These are phyloP conservation scores for Nemania sp. DNA, from an alignment of 2,329 filamentous ascomycete genomes.

Conservation along the genomic window DNA sequence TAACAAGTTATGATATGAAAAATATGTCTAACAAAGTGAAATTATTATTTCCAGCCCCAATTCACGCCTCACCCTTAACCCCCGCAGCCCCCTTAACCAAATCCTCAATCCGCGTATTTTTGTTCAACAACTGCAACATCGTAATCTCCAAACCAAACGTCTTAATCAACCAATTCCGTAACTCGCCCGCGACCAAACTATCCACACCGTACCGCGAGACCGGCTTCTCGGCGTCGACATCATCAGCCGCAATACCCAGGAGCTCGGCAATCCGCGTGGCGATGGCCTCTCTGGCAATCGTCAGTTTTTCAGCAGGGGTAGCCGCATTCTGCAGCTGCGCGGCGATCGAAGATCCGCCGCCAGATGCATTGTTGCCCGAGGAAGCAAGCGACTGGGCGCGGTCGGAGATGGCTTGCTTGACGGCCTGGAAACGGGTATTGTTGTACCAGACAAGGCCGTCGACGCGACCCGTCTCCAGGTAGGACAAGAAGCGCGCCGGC, in stretches of 20 bases:
- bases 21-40: no score
- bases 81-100: constrained; percentile 6
- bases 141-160: constrained; percentile 3
- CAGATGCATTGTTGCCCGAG: neutral
- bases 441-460: constrained; percentile 16
- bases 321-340: neutral
- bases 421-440: constrained; percentile 7
- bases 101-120: constrained; percentile 13
- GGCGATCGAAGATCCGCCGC: neutral
- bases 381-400: neutral
- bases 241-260: neutral
- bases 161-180: neutral
- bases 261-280: neutral
- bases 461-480: constrained; percentile 1
- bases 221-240: neutral
- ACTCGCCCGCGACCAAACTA: neutral
- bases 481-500: constrained; percentile 4
- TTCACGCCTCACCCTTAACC: no score
- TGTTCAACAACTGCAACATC: constrained; percentile 10
- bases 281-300: constrained; percentile 3
- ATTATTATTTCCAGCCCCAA: no score
- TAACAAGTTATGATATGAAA: no score
- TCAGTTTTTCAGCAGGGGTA: neutral
- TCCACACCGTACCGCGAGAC: neutral
- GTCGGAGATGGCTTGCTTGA: constrained; percentile 5